A percentile compares a stretch with the other conserved stretches of the same genome.
Evolutionary conservation across 176 grass and related monocot genomes (phyloP).

Genomic region (Avena sativa): DNA sequence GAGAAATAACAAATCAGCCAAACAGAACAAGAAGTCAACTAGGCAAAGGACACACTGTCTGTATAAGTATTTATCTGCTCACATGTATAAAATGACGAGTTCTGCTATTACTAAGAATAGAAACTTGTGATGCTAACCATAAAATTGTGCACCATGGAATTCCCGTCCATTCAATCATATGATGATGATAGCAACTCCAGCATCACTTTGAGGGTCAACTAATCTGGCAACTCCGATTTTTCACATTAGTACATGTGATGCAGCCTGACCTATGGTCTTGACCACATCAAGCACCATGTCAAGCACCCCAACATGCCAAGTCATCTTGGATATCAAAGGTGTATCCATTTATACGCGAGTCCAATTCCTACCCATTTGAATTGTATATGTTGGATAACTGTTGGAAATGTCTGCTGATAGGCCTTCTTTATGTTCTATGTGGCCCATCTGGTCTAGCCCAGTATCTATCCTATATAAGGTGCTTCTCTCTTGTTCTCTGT

Average conservation of each 20-base stretch:
- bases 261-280: too few species aligned
- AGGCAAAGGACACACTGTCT: neutral
- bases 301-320: too few species aligned
- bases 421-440: too few species aligned
- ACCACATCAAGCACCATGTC: too few species aligned
- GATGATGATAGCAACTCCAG: neutral
- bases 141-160: neutral
- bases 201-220: neutral
- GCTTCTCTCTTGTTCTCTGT: too few species aligned
- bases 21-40: neutral
- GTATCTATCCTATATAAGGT: too few species aligned
- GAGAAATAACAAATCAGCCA: slow-evolving; percentile 5
- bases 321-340: too few species aligned
- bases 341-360: too few species aligned
- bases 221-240: neutral
- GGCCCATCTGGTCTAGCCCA: too few species aligned
- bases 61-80: neutral
- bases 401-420: too few species aligned
- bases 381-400: too few species aligned
- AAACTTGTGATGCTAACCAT: neutral
- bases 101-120: neutral
- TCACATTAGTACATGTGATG: neutral
- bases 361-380: too few species aligned
- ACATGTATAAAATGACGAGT: slow-evolving; percentile 18
- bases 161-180: neutral